phyloP scores from a whole-genome alignment of 176 grass and related monocot species.

The Bonia amplexicaulis region DNA sequence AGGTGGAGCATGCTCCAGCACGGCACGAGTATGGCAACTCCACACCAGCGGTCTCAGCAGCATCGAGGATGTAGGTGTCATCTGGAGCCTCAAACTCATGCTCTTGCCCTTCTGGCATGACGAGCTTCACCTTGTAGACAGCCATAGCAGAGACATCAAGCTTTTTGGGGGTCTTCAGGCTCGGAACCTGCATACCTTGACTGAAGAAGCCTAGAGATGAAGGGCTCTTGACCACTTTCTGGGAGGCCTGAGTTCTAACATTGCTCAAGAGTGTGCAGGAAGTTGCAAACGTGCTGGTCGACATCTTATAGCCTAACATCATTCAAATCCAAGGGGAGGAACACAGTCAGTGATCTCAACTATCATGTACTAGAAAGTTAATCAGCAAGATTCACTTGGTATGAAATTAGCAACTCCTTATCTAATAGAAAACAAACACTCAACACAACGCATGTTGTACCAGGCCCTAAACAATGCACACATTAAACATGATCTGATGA shows the following conservation, averaged over 20 bases:
- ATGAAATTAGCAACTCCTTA: background rate
- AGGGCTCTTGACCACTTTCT: conserved; percentile 20
- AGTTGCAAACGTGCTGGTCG: conserved; percentile 30
- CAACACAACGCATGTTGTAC: background rate
- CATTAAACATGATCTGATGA: background rate
- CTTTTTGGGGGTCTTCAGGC: conserved; percentile 43
- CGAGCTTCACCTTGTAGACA: conserved; percentile 76
- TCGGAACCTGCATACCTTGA: conserved; percentile 20
- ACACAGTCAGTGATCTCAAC: conserved; percentile 4
- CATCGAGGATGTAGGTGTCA: conserved; percentile 77
- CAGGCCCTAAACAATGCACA: background rate
- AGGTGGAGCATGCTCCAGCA: conserved; percentile 82
- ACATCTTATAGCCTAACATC: conserved; percentile 45
- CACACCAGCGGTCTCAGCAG: conserved; percentile 54
- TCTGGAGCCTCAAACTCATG: conserved; percentile 66
- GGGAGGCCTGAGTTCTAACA: conserved; percentile 19
- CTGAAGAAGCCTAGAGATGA: conserved; percentile 47
- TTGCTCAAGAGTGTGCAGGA: conserved; percentile 35
- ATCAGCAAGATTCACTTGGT: background rate
- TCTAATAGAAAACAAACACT: background rate
- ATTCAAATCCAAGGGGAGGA: background rate
- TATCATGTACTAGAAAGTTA: background rate
- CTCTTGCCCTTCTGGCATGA: conserved; percentile 51
- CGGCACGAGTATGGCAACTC: conserved; percentile 92
- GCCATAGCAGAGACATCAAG: conserved; percentile 54